These are phyloP conservation scores for Xerophyta viscosa DNA, from an alignment of 106 monocot species.

Conservation along the genomic window DNA sequence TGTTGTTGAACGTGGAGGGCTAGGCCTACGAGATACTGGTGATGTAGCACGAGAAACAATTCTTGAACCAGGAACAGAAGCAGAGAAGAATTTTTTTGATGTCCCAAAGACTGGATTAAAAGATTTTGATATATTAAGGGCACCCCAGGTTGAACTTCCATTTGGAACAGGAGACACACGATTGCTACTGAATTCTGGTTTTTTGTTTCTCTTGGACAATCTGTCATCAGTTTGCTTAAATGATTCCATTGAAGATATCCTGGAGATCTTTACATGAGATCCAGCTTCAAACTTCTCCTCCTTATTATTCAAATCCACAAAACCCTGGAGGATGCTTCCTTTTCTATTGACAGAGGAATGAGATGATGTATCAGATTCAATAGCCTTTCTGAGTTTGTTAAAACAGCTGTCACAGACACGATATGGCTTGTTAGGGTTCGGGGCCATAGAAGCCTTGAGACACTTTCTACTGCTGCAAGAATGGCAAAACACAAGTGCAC, in stretches of 20 bases:
- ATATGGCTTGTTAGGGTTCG: slow-evolving; percentile 84
- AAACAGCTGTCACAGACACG: slow-evolving; percentile 91
- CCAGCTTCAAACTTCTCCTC: slow-evolving; percentile 63
- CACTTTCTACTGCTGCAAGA: slow-evolving; percentile 91
- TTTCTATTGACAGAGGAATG: slow-evolving; percentile 46
- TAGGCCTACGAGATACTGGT: slow-evolving; percentile 71
- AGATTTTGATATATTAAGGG: slow-evolving; percentile 67
- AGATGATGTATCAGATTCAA: slow-evolving; percentile 45
- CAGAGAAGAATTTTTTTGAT: slow-evolving; percentile 90
- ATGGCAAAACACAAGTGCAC: slow-evolving; percentile 96
- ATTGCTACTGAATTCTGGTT: slow-evolving; percentile 76
- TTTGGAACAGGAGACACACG: slow-evolving; percentile 83
- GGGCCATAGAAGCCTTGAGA: slow-evolving; percentile 91
- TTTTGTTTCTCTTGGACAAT: slow-evolving; percentile 74
- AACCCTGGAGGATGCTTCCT: slow-evolving; percentile 32
- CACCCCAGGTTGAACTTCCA: slow-evolving; percentile 60
- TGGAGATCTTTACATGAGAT: slow-evolving; percentile 48
- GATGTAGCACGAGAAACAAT: slow-evolving; percentile 94
- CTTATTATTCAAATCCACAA: slow-evolving; percentile 45
- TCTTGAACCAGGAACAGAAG: slow-evolving; percentile 95
- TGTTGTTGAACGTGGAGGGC: slow-evolving; percentile 88
- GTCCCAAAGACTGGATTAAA: slow-evolving; percentile 95
- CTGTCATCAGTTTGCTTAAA: slow-evolving; percentile 57
- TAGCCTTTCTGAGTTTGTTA: slow-evolving; percentile 61
- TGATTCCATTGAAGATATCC: slow-evolving; percentile 80